Conservation (phyloP, 2,329 filamentous ascomycete species). For the Stachybotrys chlorohalonatus region DNA sequence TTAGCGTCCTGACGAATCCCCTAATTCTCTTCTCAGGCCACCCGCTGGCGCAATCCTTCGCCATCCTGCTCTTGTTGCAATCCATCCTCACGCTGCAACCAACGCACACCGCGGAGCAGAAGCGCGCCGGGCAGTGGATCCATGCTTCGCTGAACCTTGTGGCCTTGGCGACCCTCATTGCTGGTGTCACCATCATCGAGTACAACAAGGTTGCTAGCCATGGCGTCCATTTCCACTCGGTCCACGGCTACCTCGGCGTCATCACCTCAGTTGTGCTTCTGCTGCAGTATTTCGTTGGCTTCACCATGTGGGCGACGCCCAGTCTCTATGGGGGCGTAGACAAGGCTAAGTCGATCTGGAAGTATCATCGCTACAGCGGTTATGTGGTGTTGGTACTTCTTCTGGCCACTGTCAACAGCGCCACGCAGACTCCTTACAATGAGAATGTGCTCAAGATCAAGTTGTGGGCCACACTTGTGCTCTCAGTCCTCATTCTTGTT, state of each 20-base stretch:
- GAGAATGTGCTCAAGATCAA: constrained; percentile 58
- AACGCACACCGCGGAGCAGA: constrained; percentile 68
- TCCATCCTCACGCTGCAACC: constrained; percentile 81
- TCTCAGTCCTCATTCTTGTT: constrained; percentile 54
- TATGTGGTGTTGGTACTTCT: constrained; percentile 65
- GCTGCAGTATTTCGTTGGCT: constrained; percentile 68
- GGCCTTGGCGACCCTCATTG: constrained; percentile 50
- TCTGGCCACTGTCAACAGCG: constrained; percentile 64
- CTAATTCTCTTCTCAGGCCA: constrained; percentile 83
- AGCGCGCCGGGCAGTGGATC: constrained; percentile 46
- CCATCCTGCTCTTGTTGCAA: constrained; percentile 67
- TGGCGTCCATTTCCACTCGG: constrained; percentile 66
- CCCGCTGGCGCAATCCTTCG: constrained; percentile 62
- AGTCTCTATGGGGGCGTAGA: constrained; percentile 68
- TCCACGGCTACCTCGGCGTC: constrained; percentile 77
- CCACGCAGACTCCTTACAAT: constrained; percentile 70
- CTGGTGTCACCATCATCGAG: constrained; percentile 64
- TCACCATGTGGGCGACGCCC: constrained; percentile 74
- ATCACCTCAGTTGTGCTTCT: constrained; percentile 61
- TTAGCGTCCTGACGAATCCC: constrained; percentile 58
- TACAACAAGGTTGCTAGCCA: constrained; percentile 69
- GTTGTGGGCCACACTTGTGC: constrained; percentile 66
- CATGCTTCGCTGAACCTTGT: constrained; percentile 66
- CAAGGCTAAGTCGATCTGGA: constrained; percentile 76
- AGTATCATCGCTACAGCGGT: constrained; percentile 74